A percentile compares a stretch with the other conserved stretches of the same genome.
These are phyloP conservation scores for Rhodomyrtus psidioides DNA, from an alignment of 441 rosid species.

Conservation along the genomic window DNA sequence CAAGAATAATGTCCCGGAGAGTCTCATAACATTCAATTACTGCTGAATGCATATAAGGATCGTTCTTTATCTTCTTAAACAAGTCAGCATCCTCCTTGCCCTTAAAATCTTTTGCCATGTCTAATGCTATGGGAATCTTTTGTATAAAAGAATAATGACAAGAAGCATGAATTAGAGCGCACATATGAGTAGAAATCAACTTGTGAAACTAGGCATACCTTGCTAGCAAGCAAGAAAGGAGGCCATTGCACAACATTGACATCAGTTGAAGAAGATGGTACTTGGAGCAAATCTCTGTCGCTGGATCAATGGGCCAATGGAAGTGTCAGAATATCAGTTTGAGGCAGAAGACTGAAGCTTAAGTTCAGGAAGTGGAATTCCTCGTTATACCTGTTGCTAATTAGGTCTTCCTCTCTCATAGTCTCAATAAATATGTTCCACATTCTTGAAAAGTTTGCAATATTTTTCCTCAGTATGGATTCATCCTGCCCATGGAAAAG, in stretches of 20 bases:
- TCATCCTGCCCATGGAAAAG: conserved; percentile 44
- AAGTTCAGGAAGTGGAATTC: conserved; percentile 1
- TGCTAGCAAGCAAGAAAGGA: conserved; percentile 94
- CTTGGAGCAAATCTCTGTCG: conserved; percentile 78
- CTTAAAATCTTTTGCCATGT: conserved; percentile 96
- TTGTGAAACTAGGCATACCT: conserved; percentile 35
- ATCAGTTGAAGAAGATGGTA: conserved; percentile 69
- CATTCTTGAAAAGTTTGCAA: conserved; percentile 59
- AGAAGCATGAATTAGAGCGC: conserved; percentile 9
- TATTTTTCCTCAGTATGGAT: conserved; percentile 29
- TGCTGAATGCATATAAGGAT: conserved; percentile 73
- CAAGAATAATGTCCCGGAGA: conserved; percentile 46
- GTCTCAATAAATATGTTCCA: conserved; percentile 87
- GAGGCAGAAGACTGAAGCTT: conserved; percentile 3
- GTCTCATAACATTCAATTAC: conserved; percentile 85
- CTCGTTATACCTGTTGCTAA: conserved; percentile 55
- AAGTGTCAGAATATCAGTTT: conserved; percentile 5
- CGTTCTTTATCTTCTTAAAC: conserved; percentile 65
- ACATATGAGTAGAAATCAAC: not conserved
- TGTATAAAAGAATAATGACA: not conserved
- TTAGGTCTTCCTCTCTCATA: conserved; percentile 89
- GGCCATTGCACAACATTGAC: conserved; percentile 89
- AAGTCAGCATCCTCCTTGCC: conserved; percentile 67
- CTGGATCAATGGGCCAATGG: conserved; percentile 30
- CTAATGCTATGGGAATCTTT: conserved; percentile 95